phyloP scores from a whole-genome alignment of 768 basidiomycete species.

The Hericium coralloides region DNA sequence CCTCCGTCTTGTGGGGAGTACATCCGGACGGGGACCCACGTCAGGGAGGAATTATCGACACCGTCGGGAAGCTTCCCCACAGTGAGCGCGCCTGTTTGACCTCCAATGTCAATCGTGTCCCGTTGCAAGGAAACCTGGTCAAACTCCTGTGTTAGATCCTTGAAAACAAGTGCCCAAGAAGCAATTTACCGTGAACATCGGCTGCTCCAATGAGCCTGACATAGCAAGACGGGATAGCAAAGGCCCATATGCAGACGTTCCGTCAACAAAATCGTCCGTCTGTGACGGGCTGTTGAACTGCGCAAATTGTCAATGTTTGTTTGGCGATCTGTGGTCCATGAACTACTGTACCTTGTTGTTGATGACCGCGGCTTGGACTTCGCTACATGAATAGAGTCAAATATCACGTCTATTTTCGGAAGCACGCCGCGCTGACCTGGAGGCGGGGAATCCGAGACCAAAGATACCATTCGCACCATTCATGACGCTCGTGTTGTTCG shows the following conservation, averaged over 20 bases:
- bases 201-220: conserved; percentile 34
- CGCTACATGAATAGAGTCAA: not conserved
- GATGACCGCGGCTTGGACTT: conserved; percentile 4
- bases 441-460: conserved; percentile 60
- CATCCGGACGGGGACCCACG: conserved; percentile 55
- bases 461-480: conserved; percentile 58
- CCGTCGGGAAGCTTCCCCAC: conserved; percentile 55
- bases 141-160: not conserved
- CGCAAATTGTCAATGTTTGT: not conserved
- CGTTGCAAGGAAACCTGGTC: conserved; percentile 45
- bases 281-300: conserved; percentile 7
- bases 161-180: not conserved
- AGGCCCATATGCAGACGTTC: conserved; percentile 20
- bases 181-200: conserved; percentile 27
- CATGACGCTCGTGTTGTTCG: conserved; percentile 52
- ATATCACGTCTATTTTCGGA: not conserved
- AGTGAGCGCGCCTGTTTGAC: conserved; percentile 54
- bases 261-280: conserved; percentile 7
- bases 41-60: conserved; percentile 40
- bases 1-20: conserved; percentile 48
- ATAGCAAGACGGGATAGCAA: conserved; percentile 25
- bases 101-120: conserved; percentile 59
- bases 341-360: conserved; percentile 1
- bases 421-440: conserved; percentile 4
- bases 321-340: too few species aligned